Evolutionary conservation across 331 rosid genomes (phyloP).

Genomic region (Dryas integrifolia): DNA sequence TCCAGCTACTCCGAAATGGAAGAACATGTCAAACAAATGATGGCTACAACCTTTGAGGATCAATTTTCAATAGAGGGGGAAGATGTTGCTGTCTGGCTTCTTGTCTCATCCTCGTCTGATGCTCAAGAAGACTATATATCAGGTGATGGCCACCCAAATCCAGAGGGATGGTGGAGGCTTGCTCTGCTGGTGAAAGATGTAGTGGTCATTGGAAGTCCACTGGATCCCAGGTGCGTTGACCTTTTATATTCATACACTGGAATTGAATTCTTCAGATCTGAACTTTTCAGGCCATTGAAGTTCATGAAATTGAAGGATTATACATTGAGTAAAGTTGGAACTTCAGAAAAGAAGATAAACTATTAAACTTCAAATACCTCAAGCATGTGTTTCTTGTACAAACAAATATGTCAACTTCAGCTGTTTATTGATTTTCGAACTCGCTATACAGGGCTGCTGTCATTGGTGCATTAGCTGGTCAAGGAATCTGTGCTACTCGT

Average conservation of each 20-base stretch:
- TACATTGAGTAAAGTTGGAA: background rate
- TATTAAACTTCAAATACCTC: background rate
- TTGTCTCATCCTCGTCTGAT: constrained; percentile 55
- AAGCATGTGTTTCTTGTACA: background rate
- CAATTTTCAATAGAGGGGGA: constrained; percentile 37
- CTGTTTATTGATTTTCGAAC: constrained; percentile 8
- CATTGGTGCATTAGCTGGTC: constrained; percentile 62
- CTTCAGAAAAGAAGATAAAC: background rate
- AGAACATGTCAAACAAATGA: constrained; percentile 46
- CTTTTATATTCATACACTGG: constrained; percentile 11
- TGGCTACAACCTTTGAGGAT: constrained; percentile 46
- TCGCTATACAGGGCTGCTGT: constrained; percentile 48
- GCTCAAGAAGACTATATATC: constrained; percentile 32
- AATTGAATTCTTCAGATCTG: background rate
- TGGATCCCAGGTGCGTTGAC: constrained; percentile 66
- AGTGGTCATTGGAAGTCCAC: constrained; percentile 53
- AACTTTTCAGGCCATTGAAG: constrained; percentile 8
- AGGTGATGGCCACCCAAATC: constrained; percentile 34
- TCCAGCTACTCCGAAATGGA: constrained; percentile 37
- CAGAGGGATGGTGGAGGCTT: constrained; percentile 63
- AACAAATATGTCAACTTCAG: background rate
- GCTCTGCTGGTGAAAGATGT: constrained; percentile 59
- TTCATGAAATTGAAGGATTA: background rate
- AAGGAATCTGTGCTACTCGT: constrained; percentile 58
- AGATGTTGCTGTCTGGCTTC: constrained; percentile 69